These are phyloP conservation scores for Stygiomarasmius scandens DNA, from an alignment of 1,284 basidiomycete species.

Conservation along the genomic window DNA sequence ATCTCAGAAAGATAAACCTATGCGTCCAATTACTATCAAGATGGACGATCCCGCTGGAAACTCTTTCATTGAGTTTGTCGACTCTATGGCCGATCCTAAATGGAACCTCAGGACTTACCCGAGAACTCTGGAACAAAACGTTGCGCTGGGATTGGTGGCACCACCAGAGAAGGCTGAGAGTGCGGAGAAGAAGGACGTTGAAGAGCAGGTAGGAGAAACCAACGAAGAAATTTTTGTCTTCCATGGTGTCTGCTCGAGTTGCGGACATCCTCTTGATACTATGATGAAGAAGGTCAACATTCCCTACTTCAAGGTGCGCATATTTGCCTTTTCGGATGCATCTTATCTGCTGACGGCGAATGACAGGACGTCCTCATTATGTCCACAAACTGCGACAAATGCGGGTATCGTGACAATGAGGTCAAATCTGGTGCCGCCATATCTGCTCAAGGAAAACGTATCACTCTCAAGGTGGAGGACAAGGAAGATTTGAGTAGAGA, in stretches of 20 bases:
- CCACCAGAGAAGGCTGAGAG: conserved; percentile 42
- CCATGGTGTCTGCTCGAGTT: conserved; percentile 88
- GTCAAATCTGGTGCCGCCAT: conserved; percentile 95
- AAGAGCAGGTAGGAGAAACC: background rate
- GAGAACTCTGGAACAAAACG: conserved; percentile 85
- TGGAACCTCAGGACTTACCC: conserved; percentile 92
- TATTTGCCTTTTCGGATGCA: conserved; percentile 2
- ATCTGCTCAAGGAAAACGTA: conserved; percentile 82
- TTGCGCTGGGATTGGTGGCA: conserved; percentile 73
- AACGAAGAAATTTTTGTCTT: conserved; percentile 92
- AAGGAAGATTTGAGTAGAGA: conserved; percentile 93
- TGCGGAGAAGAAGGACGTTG: background rate
- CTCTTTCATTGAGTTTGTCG: conserved; percentile 89
- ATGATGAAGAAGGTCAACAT: conserved; percentile 97
- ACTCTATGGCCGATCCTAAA: conserved; percentile 83
- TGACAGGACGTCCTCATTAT: conserved; percentile 93
- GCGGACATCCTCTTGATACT: conserved; percentile 83
- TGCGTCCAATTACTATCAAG: conserved; percentile 81
- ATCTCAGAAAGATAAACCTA: conserved; percentile 49
- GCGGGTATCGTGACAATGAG: conserved; percentile 97
- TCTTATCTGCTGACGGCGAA: background rate
- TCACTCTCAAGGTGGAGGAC: conserved; percentile 91
- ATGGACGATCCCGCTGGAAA: conserved; percentile 96
- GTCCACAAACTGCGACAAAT: conserved; percentile 95
- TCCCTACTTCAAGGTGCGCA: conserved; percentile 91